Base-by-base conservation (phyloP, 495 filamentous ascomycete genomes). In the Copromyces sp. region DNA sequence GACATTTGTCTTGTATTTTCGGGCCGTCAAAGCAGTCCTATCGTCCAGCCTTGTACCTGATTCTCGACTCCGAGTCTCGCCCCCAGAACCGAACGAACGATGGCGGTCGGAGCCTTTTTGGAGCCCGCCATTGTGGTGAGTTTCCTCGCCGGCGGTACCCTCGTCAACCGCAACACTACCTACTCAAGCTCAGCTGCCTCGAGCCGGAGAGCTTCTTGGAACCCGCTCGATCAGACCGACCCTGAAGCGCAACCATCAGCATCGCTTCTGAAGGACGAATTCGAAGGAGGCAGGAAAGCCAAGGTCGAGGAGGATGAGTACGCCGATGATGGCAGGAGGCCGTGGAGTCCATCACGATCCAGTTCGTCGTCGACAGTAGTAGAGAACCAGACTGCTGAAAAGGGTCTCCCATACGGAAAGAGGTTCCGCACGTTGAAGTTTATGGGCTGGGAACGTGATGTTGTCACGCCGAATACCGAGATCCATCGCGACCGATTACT, bases 41-140 rank as follows among this genome's bases (percentile, higher is more conserved):
- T 24, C 24, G 53, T 61, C 16, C 53, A 61, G 29, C 53, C 53
- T 61, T 61, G 32, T 61, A 61, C 6, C 29, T 16, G 35, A 65
- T 65, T 17, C 53, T 9, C 53, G 12, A 65, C 53, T 37, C 53
- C 53, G 29, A 59, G 24, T 29, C 20, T 4, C 47, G 24, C 47
- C 11, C 47, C 45, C 20, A 3, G 16, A 20, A 17, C 42, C 12
- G 29, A 61, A 14, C 24, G 7, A 45, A 45, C 29, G 9, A 82
- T 82, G 80, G 74, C 77, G 20, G 61, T 82, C 68, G 80, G 79
- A n/a, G 80, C 79, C 39, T 71, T 82, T 12, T 32, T 81, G 17
- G 80, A 82, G 65, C 80, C 80, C 14, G 72, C 76, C 41, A 69
- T 82, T 20, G 78, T 82, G 17, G 80, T 81, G 47, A 76, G 74